Conservation (phyloP, 2,329 filamentous ascomycete genomes). For the Penicillium rolfsii region DNA sequence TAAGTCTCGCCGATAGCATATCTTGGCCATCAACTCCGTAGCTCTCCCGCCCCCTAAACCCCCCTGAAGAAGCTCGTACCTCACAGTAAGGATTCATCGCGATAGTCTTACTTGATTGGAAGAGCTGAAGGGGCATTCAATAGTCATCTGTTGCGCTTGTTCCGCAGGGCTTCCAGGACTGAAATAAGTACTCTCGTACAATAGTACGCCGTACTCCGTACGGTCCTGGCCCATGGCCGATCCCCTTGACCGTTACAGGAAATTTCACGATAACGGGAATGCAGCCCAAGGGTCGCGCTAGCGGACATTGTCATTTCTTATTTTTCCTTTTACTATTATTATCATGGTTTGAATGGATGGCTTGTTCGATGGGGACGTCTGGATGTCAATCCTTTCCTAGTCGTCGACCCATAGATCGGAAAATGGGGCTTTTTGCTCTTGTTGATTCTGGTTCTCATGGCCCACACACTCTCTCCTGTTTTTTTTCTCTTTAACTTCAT, state of each 20-base stretch:
- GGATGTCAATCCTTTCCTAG: constrained; percentile 31
- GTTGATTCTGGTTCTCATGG: constrained; percentile 26
- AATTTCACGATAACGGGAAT: constrained; percentile 33
- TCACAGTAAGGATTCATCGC: not conserved
- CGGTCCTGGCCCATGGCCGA: not conserved
- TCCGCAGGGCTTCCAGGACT: not conserved
- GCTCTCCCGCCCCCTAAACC: not conserved
- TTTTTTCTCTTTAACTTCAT: constrained; percentile 1
- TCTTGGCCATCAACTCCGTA: not conserved
- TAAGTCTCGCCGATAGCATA: not conserved
- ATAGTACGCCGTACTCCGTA: too few species aligned
- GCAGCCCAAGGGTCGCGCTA: constrained; percentile 31
- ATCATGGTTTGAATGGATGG: constrained; percentile 18
- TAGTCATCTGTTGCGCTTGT: not conserved
- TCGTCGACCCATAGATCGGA: constrained; percentile 32
- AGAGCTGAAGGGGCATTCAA: not conserved
- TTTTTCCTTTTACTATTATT: constrained; percentile 25
- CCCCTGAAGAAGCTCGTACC: not conserved
- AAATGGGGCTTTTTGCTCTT: constrained; percentile 23
- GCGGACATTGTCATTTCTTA: constrained; percentile 30
- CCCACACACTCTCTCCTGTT: constrained; percentile 14
- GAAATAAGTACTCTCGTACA: not conserved
- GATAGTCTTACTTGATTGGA: not conserved
- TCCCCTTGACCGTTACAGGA: constrained; percentile 31
- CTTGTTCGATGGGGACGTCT: constrained; percentile 23